phyloP scores from a whole-genome alignment of 768 basidiomycete genomes.

The Strobilomyces confusus region DNA sequence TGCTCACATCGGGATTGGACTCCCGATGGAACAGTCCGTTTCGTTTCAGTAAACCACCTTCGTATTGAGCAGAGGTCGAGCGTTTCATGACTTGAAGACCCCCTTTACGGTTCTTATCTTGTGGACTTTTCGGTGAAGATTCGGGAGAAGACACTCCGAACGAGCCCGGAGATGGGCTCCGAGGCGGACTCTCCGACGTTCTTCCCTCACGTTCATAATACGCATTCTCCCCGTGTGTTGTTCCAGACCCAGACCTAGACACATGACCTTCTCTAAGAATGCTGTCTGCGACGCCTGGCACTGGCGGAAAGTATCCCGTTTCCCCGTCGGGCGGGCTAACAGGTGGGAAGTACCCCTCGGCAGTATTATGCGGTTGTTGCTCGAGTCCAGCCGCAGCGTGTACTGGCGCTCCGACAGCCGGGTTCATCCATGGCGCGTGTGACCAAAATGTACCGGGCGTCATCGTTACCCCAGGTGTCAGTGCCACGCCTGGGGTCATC shows the following conservation, averaged over 20 bases:
- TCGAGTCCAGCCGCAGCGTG: conserved; percentile 23
- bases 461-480: conserved; percentile 65
- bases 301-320: conserved; percentile 42
- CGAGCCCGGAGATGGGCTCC: conserved; percentile 7
- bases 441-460: conserved; percentile 73
- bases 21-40: conserved; percentile 30
- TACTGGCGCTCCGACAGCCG: conserved; percentile 61
- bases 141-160: conserved; percentile 9
- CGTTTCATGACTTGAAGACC: conserved; percentile 25
- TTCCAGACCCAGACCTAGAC: not conserved
- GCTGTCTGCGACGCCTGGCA: conserved; percentile 34
- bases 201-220: conserved; percentile 2
- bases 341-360: conserved; percentile 43
- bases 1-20: conserved; percentile 27
- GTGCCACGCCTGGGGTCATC: conserved; percentile 28
- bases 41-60: conserved; percentile 24
- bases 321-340: conserved; percentile 22
- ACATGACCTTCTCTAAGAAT: conserved; percentile 31
- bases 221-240: not conserved
- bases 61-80: conserved; percentile 26
- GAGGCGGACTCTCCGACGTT: conserved; percentile 3
- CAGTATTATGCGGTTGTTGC: conserved; percentile 10
- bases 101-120: conserved; percentile 16
- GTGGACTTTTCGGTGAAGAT: conserved; percentile 3
- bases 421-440: conserved; percentile 52